A percentile compares a stretch with the other conserved stretches of the same genome.
These are phyloP conservation scores for Fusarium sp. DNA, from an alignment of 2,329 filamentous ascomycete species.

Conservation along the genomic window DNA sequence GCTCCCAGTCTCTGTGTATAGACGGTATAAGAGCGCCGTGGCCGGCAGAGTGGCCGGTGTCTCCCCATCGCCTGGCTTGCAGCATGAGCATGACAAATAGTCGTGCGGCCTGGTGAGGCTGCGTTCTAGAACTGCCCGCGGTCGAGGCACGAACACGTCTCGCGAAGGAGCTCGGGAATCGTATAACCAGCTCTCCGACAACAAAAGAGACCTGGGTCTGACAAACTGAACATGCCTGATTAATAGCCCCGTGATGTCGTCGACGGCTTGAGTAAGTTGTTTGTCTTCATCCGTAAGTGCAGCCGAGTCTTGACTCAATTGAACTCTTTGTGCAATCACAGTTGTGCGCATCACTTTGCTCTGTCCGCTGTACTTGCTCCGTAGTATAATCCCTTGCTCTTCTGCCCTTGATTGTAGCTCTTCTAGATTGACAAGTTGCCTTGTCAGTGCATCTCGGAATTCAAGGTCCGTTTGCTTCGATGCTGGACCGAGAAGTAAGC, in stretches of 20 bases:
- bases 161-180: conserved; percentile 74
- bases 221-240: conserved; percentile 37
- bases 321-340: conserved; percentile 82
- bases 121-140: conserved; percentile 75
- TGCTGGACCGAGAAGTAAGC: conserved; percentile 47
- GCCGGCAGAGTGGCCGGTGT: conserved; percentile 71
- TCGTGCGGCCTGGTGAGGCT: conserved; percentile 78
- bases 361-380: conserved; percentile 79
- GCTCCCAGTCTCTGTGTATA: conserved; percentile 80
- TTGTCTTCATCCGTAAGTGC: conserved; percentile 75
- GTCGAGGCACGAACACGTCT: conserved; percentile 79
- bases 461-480: conserved; percentile 45
- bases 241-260: conserved; percentile 51
- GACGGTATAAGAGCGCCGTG: conserved; percentile 78
- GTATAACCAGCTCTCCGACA: conserved; percentile 80
- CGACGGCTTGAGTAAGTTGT: conserved; percentile 73
- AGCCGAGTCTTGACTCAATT: conserved; percentile 79
- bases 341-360: conserved; percentile 78
- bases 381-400: conserved; percentile 61
- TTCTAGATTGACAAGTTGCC: conserved; percentile 57
- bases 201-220: conserved; percentile 56
- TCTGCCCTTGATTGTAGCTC: conserved; percentile 56
- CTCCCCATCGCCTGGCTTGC: conserved; percentile 58
- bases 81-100: conserved; percentile 79
- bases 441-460: conserved; percentile 48